Percentiles rank a stretch among this genome's conserved stretches.
phyloP scores from a whole-genome alignment of 176 grass and related monocot species.

The Lolium perenne region DNA sequence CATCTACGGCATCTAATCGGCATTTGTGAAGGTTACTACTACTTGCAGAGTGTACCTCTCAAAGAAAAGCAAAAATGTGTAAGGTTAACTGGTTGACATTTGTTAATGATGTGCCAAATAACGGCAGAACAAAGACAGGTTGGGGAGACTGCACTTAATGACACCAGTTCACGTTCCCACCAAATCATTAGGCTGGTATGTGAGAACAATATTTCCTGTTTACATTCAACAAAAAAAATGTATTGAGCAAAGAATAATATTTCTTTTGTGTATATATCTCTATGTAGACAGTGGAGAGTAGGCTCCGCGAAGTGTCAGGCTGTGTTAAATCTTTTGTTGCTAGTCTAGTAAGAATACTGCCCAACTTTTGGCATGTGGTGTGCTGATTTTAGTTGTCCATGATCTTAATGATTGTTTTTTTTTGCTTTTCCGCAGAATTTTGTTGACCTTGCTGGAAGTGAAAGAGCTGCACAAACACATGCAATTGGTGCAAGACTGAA shows the following conservation, averaged over 20 bases:
- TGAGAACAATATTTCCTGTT: conserved; percentile 33
- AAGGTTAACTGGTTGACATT: conserved; percentile 17
- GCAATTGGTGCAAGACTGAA: conserved; percentile 85
- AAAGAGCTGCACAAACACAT: conserved; percentile 90
- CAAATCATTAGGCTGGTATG: conserved; percentile 99
- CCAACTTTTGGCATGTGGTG: conserved; percentile 9
- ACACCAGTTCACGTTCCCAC: conserved; percentile 95
- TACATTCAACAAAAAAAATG: conserved; percentile 6
- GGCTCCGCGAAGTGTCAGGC: conserved; percentile 76
- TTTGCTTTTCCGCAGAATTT: conserved; percentile 73
- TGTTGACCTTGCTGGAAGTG: conserved; percentile 98
- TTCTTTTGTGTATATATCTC: conserved; percentile 42
- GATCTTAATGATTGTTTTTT: conserved; percentile 28
- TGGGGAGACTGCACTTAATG: conserved; percentile 94
- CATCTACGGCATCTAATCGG: conserved; percentile 88
- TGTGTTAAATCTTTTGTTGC: conserved; percentile 97
- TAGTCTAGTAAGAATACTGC: conserved; percentile 68
- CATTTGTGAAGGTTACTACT: conserved; percentile 45
- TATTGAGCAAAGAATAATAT: conserved; percentile 26
- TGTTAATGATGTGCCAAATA: conserved; percentile 29
- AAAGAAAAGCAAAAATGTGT: conserved; percentile 20
- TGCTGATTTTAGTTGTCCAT: conserved; percentile 41
- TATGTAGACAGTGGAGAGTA: conserved; percentile 82
- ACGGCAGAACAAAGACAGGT: conserved; percentile 96
- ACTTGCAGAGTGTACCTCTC: background rate